A percentile compares a stretch with the other conserved stretches of the same genome.
Evolutionary conservation across 1,139 yeast genomes (phyloP).

Genomic region (Lodderomyces parapsilosis): DNA sequence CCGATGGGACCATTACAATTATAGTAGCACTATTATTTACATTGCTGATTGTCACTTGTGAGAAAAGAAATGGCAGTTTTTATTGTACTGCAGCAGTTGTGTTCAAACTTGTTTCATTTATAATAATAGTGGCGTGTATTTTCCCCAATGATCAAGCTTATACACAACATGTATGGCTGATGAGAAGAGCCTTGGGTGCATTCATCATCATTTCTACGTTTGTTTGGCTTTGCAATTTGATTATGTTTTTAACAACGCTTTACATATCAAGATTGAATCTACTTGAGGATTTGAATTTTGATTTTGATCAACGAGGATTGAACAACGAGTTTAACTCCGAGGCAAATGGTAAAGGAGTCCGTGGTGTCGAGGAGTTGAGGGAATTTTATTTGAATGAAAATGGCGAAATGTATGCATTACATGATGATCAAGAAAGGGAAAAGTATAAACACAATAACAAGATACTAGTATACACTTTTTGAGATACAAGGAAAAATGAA

Average conservation of each 20-base stretch:
- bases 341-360: not conserved
- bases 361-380: constrained; percentile 16
- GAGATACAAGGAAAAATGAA: not conserved
- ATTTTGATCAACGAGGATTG: constrained; percentile 19
- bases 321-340: constrained; percentile 8
- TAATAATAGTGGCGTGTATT: constrained; percentile 12
- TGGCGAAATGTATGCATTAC: constrained; percentile 38
- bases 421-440: constrained; percentile 22
- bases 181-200: constrained; percentile 39
- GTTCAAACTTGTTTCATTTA: constrained; percentile 16
- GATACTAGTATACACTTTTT: constrained; percentile 34
- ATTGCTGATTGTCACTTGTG: constrained; percentile 36
- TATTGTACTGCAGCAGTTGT: constrained; percentile 37
- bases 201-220: constrained; percentile 41
- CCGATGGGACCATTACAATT: constrained; percentile 36
- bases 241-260: constrained; percentile 40
- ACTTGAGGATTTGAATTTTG: constrained; percentile 37
- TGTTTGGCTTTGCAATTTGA: constrained; percentile 39
- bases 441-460: constrained; percentile 25
- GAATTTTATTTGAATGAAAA: constrained; percentile 31
- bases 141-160: constrained; percentile 19
- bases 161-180: constrained; percentile 24
- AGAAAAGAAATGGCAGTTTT: constrained; percentile 43
- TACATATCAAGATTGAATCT: constrained; percentile 42
- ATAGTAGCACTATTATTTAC: constrained; percentile 36